Evolutionary conservation across 73 alveolate species (phyloP).

Genomic region (Tetrahymena borealis): DNA sequence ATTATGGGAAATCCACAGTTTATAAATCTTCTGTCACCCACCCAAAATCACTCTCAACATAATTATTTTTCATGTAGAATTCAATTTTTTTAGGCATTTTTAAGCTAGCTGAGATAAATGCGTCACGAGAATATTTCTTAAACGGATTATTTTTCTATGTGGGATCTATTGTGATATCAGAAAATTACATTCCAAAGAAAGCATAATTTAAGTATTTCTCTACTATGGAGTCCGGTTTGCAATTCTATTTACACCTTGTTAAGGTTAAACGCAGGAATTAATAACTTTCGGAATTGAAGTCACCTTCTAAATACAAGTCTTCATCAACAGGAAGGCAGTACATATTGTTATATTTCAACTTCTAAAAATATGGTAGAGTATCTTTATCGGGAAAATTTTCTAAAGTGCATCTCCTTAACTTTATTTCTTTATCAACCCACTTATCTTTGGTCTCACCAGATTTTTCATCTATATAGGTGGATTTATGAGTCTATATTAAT

Average conservation of each 20-base stretch:
- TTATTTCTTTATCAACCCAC: not conserved
- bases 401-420: not conserved
- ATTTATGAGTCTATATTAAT: not conserved
- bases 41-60: not conserved
- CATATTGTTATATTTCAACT: not conserved
- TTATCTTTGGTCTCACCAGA: not conserved
- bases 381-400: not conserved
- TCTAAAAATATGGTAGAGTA: not conserved
- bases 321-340: not conserved
- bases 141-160: not conserved
- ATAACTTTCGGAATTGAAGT: not conserved
- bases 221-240: not conserved
- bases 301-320: not conserved
- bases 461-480: not conserved
- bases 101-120: not conserved
- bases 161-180: not conserved
- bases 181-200: not conserved
- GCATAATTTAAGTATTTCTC: not conserved
- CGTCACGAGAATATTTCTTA: not conserved
- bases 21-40: not conserved
- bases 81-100: not conserved
- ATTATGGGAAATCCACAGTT: not conserved
- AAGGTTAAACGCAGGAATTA: not conserved
- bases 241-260: not conserved
- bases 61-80: not conserved